Evolutionary conservation across 495 filamentous ascomycete genomes (phyloP), one percentile per base, ranked within the genome.

Genomic region (Annulohypoxylon bovei): DNA sequence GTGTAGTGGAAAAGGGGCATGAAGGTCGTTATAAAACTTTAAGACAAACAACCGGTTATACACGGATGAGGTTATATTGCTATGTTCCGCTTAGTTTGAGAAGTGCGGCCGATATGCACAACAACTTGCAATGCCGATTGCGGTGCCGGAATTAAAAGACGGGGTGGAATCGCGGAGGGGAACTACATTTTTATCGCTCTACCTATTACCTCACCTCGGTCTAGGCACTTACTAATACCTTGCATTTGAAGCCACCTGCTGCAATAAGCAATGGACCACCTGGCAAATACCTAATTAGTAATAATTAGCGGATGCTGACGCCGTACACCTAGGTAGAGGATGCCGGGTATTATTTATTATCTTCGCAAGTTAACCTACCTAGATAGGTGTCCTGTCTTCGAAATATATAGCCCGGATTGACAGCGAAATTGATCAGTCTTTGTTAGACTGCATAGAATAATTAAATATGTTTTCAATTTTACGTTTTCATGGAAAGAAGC

Each of bases 31-130:
- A 61, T 67, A 67, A 62, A 62, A 9, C 47, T 22, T 32, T 7
- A 53, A 14, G 32, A n/a, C 60, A n/a, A n/a, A n/a, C n/a, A n/a
- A n/a, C n/a, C n/a, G 60, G 40, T 42, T 63, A 63, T 47, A 63
- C 47, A 50, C 47, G 60, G 60, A 28, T 63, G 47, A 40, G 11
- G 46, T 50, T 27, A 28, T 5, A 28, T 27, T 27, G 8, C 3
- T 50, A 4, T 54, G 28, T 54, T 23, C 50, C 50, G 50, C 6
- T 22, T 18, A 16, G 9, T 23, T 27, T 9, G 8, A 23, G 5
- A 11, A n/a, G 22, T 6, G 12, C 22, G 11, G 46, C 44, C 49
- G 49, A 33, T 33, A 30, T 53, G 49, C 49, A 53, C 4, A 2
- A 6, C 49, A 6, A 46, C 28, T 1, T 12, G 39, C n/a, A 65